phyloP scores from a whole-genome alignment of 331 rosid genomes.

The Arachis monticola region DNA sequence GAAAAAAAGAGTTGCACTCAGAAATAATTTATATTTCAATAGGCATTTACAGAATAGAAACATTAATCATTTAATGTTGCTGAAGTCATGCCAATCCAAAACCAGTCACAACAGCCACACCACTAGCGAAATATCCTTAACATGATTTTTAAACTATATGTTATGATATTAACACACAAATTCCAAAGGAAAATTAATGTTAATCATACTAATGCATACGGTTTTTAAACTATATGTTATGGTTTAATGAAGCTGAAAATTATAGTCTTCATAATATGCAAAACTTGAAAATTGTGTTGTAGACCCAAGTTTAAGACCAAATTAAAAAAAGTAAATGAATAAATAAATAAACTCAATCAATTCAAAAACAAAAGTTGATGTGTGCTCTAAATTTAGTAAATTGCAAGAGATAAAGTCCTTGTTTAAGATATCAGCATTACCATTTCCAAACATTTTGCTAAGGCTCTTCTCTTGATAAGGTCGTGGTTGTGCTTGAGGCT shows the following conservation, averaged over 20 bases:
- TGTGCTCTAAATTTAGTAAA: constrained; percentile 15
- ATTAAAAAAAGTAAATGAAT: not conserved
- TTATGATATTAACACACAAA: not conserved
- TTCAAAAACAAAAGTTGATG: constrained; percentile 6
- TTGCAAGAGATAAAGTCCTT: constrained; percentile 19
- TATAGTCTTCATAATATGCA: constrained; percentile 26
- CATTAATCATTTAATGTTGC: constrained; percentile 17
- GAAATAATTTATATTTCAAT: constrained; percentile 25
- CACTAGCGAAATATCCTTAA: not conserved
- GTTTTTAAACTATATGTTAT: not conserved
- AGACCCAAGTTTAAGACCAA: constrained; percentile 3
- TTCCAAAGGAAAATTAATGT: not conserved
- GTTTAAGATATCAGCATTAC: constrained; percentile 47
- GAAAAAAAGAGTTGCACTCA: constrained; percentile 27
- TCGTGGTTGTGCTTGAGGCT: constrained; percentile 98
- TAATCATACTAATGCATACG: too few species aligned
- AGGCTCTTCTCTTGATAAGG: constrained; percentile 99
- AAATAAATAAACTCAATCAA: constrained; percentile 22
- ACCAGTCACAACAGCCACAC: not conserved
- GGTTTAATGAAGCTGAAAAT: constrained; percentile 3
- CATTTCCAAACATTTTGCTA: constrained; percentile 98
- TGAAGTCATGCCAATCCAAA: constrained; percentile 1
- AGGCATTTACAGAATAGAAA: constrained; percentile 20
- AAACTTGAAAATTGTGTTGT: not conserved
- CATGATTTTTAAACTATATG: constrained; percentile 2